Evolutionary conservation across 2,329 filamentous ascomycete genomes (phyloP), one percentile per base, ranked within the genome.

Genomic region (Ceratocystis albifundus): DNA sequence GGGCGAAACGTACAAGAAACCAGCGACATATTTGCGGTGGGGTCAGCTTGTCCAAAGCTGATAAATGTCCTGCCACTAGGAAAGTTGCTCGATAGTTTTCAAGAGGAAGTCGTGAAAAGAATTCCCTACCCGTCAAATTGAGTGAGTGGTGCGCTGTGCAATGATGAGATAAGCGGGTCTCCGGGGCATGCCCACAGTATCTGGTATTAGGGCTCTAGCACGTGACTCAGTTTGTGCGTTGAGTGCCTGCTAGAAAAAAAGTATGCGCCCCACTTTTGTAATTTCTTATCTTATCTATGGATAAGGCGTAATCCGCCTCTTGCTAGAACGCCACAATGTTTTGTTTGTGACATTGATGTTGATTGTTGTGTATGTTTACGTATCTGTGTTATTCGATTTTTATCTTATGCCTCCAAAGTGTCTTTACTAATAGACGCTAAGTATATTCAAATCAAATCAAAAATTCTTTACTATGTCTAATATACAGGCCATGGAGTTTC

Each of bases 21-120:
- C 65, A 68, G 67, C 67, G 67, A 68, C 67, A 68, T 68, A 64
- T 66, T 68, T 74, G 75, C 74, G 75, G 72, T 73, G 73, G 74
- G 77, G 66, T 67, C 61, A 64, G 65, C 64, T 65, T 65, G 64
- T 69, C 67, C 67, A 71, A 70, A 71, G 69, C 70, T 68, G 69
- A 70, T 65, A 64, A 66, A 69, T 66, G 46, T 69, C 66, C 65
- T 63, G 68, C 65, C 65, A 65, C 65, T 62, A 68, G 66, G 67
- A 67, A 69, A 67, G 68, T 68, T 62, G 53, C 62, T 66, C 65
- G 61, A 64, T 70, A 30, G 48, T 64, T 68, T 68, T 66, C 64
- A 64, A 66, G 61, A 66, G 64, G 46, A 66, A 66, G 64, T 68
- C 53, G 44, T 64, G 30, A 53, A 68, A 68, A 68, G 64, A 61